These are phyloP conservation scores for Lactuca saligna DNA, from an alignment of 129 eudicot species.

Conservation along the genomic window DNA sequence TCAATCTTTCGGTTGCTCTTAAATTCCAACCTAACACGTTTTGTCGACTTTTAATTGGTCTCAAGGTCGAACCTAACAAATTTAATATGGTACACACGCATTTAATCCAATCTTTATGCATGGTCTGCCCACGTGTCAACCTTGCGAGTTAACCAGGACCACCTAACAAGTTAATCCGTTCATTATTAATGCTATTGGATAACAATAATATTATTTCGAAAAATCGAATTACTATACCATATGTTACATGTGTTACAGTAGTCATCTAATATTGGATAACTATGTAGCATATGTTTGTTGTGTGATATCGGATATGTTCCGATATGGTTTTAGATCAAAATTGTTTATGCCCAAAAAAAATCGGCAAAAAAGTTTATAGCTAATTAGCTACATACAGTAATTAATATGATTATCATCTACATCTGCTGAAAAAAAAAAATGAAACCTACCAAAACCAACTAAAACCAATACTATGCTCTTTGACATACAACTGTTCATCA, in stretches of 20 bases:
- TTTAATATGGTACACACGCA: constrained; percentile 27
- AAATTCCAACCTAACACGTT: constrained; percentile 24
- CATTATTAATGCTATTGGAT: too few relatives aligned
- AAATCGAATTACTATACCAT: neutral
- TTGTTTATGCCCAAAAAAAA: constrained; percentile 19
- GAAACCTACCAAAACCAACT: constrained; percentile 30
- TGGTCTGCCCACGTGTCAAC: constrained; percentile 8
- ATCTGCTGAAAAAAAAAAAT: constrained; percentile 24
- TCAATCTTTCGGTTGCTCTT: constrained; percentile 5
- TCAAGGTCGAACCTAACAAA: constrained; percentile 22
- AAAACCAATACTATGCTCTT: constrained; percentile 31
- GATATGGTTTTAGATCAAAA: neutral
- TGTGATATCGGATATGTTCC: too few relatives aligned
- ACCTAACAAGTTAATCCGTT: too few relatives aligned
- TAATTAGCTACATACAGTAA: constrained; percentile 34
- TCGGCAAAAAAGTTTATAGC: constrained; percentile 16
- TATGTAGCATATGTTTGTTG: neutral
- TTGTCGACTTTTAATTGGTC: constrained; percentile 13
- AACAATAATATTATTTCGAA: too few relatives aligned
- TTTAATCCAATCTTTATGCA: constrained; percentile 7
- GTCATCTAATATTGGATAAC: too few relatives aligned
- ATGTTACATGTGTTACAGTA: neutral
- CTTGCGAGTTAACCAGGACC: neutral
- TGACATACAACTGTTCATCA: constrained; percentile 27
- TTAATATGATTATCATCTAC: constrained; percentile 27